Percentiles rank a stretch among this genome's conserved stretches.
These are phyloP conservation scores for Noccaea caerulescens DNA, from an alignment of 345 rosid species.

Conservation along the genomic window DNA sequence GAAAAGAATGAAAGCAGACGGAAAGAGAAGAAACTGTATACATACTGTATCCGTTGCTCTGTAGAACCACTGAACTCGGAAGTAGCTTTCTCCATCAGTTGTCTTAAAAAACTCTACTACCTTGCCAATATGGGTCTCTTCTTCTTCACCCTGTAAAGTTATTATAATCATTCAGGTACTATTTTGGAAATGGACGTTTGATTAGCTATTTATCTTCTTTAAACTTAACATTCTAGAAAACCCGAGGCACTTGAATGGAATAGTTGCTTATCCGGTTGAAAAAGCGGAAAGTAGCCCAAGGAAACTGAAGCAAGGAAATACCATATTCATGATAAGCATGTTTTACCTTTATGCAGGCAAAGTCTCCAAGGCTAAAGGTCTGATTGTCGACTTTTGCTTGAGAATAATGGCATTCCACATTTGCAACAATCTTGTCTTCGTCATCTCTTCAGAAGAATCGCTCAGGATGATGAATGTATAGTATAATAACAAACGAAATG, in stretches of 20 bases:
- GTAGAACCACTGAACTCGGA: slow-evolving; percentile 96
- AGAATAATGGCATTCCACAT: slow-evolving; percentile 83
- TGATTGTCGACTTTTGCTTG: slow-evolving; percentile 65
- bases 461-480: slow-evolving; percentile 30
- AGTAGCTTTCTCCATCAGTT: slow-evolving; percentile 67
- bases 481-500: slow-evolving; percentile 21
- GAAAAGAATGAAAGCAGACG: slow-evolving; percentile 29
- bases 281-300: slow-evolving; percentile 10
- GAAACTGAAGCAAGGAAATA: slow-evolving; percentile 13
- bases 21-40: slow-evolving; percentile 31
- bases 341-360: slow-evolving; percentile 70
- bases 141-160: slow-evolving; percentile 69
- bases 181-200: slow-evolving; percentile 21
- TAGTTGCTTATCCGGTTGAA: slow-evolving; percentile 16
- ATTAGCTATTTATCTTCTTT: slow-evolving; percentile 2
- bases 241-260: slow-evolving; percentile 28
- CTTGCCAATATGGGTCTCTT: slow-evolving; percentile 64
- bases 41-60: slow-evolving; percentile 91
- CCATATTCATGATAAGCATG: slow-evolving; percentile 22
- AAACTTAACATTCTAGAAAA: slow-evolving; percentile 8
- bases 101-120: slow-evolving; percentile 82
- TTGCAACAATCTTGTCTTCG: slow-evolving; percentile 70
- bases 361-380: slow-evolving; percentile 70
- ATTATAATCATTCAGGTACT: slow-evolving; percentile 19
- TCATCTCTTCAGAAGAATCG: slow-evolving; percentile 54